Conservation (phyloP, 2,329 filamentous ascomycete species). For the Myriosclerotinia curreyana region DNA sequence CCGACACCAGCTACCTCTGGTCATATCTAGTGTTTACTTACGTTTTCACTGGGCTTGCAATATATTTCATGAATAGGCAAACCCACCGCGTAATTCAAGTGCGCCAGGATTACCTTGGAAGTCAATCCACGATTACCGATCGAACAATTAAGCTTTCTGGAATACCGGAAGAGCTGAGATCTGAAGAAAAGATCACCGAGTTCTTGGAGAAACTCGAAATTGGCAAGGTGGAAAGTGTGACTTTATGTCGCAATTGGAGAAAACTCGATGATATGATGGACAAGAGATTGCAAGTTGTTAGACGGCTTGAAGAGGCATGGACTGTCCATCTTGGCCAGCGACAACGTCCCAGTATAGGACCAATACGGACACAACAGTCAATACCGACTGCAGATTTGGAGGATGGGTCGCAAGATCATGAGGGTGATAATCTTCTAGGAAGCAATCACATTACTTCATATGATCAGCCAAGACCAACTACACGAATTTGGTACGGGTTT, state of each 20-base stretch:
- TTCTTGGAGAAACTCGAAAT: constrained; percentile 86
- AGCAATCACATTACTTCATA: constrained; percentile 42
- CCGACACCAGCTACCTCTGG: constrained; percentile 65
- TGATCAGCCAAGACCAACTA: constrained; percentile 59
- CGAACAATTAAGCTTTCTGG: constrained; percentile 88
- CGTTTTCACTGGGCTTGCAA: constrained; percentile 76
- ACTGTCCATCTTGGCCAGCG: constrained; percentile 66
- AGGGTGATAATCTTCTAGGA: constrained; percentile 58
- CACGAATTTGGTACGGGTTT: constrained; percentile 75
- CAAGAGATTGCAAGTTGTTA: constrained; percentile 61
- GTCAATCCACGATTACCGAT: constrained; percentile 93
- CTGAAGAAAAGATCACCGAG: constrained; percentile 78
- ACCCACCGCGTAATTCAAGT: constrained; percentile 82
- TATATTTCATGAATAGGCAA: constrained; percentile 80
- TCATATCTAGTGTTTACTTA: constrained; percentile 94
- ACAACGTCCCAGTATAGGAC: neutral
- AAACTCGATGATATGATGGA: constrained; percentile 73
- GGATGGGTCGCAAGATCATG: constrained; percentile 48
- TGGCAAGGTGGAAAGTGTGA: constrained; percentile 84
- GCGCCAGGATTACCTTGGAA: constrained; percentile 86
- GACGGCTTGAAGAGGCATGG: constrained; percentile 79
- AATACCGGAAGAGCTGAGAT: constrained; percentile 74
- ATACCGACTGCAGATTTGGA: constrained; percentile 44
- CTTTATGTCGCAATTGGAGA: constrained; percentile 82
- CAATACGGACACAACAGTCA: constrained; percentile 44